Evolutionary conservation across 352 stramenopile species (phyloP).

Genomic region (Ophiocytium majus): DNA sequence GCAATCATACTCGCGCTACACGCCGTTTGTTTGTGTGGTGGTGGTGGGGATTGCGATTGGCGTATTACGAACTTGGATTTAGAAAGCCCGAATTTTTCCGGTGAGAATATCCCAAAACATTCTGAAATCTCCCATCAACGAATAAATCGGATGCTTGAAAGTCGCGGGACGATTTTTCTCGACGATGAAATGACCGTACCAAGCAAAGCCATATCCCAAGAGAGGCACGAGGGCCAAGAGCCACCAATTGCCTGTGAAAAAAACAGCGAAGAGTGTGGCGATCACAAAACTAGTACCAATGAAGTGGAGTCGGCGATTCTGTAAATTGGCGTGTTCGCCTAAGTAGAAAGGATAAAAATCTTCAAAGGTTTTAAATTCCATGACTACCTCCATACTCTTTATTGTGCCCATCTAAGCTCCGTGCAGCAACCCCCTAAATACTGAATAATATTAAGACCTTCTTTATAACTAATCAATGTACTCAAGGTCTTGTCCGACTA

Average conservation of each 20-base stretch:
- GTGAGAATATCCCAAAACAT: constrained; percentile 64
- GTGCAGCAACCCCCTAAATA: too few relatives aligned
- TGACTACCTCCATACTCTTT: constrained; percentile 7
- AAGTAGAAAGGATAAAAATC: constrained; percentile 46
- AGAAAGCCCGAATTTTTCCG: constrained; percentile 33
- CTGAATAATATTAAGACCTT: too few relatives aligned
- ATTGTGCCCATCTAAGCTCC: not conserved
- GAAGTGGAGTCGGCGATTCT: not conserved
- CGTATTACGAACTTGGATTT: not conserved
- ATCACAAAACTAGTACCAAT: not conserved
- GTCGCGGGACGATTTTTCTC: constrained; percentile 66
- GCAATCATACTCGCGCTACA: too few relatives aligned
- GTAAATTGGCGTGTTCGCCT: constrained; percentile 16
- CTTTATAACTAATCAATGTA: too few relatives aligned
- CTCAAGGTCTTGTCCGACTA: not conserved
- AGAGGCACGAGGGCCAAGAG: constrained; percentile 36
- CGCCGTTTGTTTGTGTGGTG: too few relatives aligned
- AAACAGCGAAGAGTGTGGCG: not conserved
- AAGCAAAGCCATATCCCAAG: constrained; percentile 66
- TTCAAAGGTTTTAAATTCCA: constrained; percentile 30
- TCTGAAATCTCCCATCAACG: constrained; percentile 65
- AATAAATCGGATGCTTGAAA: constrained; percentile 70
- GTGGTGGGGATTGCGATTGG: too few relatives aligned
- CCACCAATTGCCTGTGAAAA: not conserved
- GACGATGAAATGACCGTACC: constrained; percentile 68